Conservation (phyloP, 805 yeast genomes). For the Blastobotrys terrestris region DNA sequence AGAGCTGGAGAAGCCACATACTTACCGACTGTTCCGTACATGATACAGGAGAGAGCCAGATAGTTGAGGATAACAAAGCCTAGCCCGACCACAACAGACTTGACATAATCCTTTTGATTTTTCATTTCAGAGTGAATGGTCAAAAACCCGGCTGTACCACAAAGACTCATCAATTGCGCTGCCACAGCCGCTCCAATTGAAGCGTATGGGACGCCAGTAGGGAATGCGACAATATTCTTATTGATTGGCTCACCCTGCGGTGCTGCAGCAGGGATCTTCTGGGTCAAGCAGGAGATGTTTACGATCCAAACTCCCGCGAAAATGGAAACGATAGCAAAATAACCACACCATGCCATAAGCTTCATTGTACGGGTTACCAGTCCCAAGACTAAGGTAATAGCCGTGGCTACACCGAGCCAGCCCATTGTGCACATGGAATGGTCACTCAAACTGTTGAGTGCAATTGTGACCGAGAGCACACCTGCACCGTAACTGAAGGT, state of each 20-base stretch:
- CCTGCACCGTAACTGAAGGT: constrained; percentile 7
- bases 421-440: constrained; percentile 6
- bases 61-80: constrained; percentile 6
- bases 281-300: constrained; percentile 4
- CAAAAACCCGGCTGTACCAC: constrained; percentile 6
- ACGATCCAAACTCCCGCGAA: constrained; percentile 6
- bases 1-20: constrained; percentile 8
- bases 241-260: constrained; percentile 2
- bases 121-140: constrained; percentile 8
- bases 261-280: constrained; percentile 4
- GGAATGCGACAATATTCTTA: background rate
- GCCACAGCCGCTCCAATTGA: constrained; percentile 3
- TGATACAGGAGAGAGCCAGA: constrained; percentile 1
- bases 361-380: constrained; percentile 3
- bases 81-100: background rate
- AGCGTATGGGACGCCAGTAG: background rate
- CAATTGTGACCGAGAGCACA: constrained; percentile 3
- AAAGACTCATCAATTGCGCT: constrained; percentile 4
- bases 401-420: constrained; percentile 5
- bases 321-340: constrained; percentile 4
- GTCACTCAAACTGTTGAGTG: constrained; percentile 3
- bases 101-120: constrained; percentile 1
- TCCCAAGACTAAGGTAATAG: background rate
- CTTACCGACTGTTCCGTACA: constrained; percentile 5
- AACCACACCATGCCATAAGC: constrained; percentile 7